Percentiles rank a stretch among this genome's conserved stretches.
Evolutionary conservation across 352 stramenopile species (phyloP).

Genomic region (Phytophthora brassicae): DNA sequence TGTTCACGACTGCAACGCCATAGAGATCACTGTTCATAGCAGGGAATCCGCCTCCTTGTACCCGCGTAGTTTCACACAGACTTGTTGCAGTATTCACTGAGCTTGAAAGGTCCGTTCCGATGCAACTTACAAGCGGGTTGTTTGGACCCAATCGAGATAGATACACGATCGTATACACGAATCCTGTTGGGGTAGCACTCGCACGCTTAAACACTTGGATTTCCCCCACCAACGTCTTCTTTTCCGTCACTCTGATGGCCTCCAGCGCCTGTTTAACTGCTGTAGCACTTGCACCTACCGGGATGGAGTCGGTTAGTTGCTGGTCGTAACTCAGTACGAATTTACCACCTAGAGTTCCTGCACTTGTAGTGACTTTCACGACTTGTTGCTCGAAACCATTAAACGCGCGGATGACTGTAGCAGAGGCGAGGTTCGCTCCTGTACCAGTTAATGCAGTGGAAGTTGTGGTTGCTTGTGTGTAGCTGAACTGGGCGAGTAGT

Average conservation of each 20-base stretch:
- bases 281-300: conserved; percentile 62
- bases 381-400: conserved; percentile 93
- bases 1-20: conserved; percentile 53
- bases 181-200: conserved; percentile 37
- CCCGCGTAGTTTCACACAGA: conserved; percentile 37
- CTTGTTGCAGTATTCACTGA: conserved; percentile 34
- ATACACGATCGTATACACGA: conserved; percentile 73
- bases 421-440: conserved; percentile 68
- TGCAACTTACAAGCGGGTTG: conserved; percentile 55
- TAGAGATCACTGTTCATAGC: conserved; percentile 80
- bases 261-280: conserved; percentile 57
- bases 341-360: conserved; percentile 70
- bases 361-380: conserved; percentile 69
- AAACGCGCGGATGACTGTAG: conserved; percentile 84
- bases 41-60: conserved; percentile 51
- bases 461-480: conserved; percentile 31
- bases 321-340: conserved; percentile 90
- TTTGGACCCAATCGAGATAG: conserved; percentile 57
- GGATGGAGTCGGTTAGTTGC: conserved; percentile 69
- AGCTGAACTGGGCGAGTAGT: conserved; percentile 55
- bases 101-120: conserved; percentile 47
- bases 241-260: conserved; percentile 40
- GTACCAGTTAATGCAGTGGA: conserved; percentile 71
- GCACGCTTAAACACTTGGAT: conserved; percentile 64
- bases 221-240: conserved; percentile 23